Evolutionary conservation across 108 stramenopile species (phyloP).

Genomic region (Skeletonema potamos): DNA sequence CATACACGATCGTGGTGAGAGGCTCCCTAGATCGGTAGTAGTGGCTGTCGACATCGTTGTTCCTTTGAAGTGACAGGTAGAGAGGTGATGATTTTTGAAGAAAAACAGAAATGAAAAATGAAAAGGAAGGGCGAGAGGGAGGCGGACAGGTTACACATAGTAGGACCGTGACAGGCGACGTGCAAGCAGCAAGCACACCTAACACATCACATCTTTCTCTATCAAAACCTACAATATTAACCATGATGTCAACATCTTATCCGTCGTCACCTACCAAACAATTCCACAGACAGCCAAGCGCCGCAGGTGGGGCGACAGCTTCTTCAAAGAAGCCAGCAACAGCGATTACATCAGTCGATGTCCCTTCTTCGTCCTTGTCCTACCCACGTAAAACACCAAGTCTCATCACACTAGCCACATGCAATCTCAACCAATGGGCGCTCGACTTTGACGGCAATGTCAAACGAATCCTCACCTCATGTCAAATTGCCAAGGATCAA

Average conservation of each 20-base stretch:
- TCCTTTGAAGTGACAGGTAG: not conserved
- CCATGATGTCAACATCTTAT: not conserved
- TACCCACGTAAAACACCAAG: constrained; percentile 1
- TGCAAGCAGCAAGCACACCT: too few relatives aligned
- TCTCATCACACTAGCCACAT: constrained; percentile 90
- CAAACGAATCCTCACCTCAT: constrained; percentile 77
- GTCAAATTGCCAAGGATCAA: constrained; percentile 66
- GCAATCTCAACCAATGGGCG: constrained; percentile 98
- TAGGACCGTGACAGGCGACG: too few relatives aligned
- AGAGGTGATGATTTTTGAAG: too few relatives aligned
- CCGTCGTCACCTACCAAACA: not conserved
- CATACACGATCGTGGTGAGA: not conserved
- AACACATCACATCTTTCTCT: too few relatives aligned
- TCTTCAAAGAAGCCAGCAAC: not conserved
- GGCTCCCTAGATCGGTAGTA: not conserved
- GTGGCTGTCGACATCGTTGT: not conserved
- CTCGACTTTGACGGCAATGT: constrained; percentile 97
- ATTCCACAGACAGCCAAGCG: not conserved
- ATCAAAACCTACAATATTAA: too few relatives aligned
- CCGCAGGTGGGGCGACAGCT: not conserved
- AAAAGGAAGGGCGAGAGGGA: too few relatives aligned
- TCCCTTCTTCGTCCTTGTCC: not conserved
- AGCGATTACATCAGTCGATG: not conserved
- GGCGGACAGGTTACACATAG: too few relatives aligned
- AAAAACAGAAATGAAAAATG: too few relatives aligned